phyloP scores from a whole-genome alignment of 176 grass and related monocot species.

The Raddia distichophylla region DNA sequence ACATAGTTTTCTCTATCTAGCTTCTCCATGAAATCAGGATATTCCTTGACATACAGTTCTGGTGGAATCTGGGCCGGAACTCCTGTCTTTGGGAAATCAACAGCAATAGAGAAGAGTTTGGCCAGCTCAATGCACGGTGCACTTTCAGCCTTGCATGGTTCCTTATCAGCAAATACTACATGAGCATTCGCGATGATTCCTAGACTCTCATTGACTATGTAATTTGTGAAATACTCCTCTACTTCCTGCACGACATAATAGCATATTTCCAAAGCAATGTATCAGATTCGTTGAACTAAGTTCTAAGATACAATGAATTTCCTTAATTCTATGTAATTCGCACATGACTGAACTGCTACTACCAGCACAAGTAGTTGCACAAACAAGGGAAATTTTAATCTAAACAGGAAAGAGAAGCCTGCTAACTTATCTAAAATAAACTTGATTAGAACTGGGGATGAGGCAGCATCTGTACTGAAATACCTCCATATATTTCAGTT shows the following conservation, averaged over 20 bases:
- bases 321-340: background rate
- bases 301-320: background rate
- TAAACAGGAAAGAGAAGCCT: background rate
- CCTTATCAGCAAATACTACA: conserved; percentile 72
- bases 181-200: conserved; percentile 90
- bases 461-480: background rate
- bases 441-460: background rate
- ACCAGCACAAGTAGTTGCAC: background rate
- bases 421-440: background rate
- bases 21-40: conserved; percentile 99
- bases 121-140: conserved; percentile 58
- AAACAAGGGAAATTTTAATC: background rate
- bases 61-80: conserved; percentile 67
- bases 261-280: background rate
- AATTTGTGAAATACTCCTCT: conserved; percentile 76
- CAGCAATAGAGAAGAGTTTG: conserved; percentile 77
- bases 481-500: background rate
- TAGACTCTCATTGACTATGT: conserved; percentile 92
- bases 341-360: background rate
- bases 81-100: conserved; percentile 95
- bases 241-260: conserved; percentile 64
- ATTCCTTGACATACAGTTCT: conserved; percentile 65
- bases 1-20: conserved; percentile 61
- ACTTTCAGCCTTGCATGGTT: conserved; percentile 55
- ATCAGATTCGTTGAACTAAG: conserved; percentile 13